Conservation (phyloP, 2,329 filamentous ascomycete genomes). For the Paecilomyces sp. region DNA sequence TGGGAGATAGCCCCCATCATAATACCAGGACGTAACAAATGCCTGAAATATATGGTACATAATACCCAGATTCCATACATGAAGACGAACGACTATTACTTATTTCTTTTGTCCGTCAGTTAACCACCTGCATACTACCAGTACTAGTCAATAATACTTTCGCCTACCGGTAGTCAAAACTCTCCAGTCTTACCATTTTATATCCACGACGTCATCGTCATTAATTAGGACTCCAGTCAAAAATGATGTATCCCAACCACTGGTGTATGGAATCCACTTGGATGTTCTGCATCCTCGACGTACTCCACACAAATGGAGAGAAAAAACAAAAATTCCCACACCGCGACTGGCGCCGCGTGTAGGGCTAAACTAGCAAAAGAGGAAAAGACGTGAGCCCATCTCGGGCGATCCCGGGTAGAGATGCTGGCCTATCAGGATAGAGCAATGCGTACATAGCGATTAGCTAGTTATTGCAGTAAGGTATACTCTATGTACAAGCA, state of each 20-base stretch:
- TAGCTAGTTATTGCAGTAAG: neutral
- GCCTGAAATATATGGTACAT: too few relatives aligned
- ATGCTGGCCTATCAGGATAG: neutral
- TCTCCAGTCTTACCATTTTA: neutral
- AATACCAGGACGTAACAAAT: too few relatives aligned
- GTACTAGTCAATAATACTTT: too few relatives aligned
- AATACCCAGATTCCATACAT: too few relatives aligned
- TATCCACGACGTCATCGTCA: neutral
- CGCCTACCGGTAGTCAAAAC: too few relatives aligned
- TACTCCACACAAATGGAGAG: neutral
- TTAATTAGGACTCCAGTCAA: neutral
- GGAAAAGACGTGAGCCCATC: neutral
- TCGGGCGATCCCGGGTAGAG: neutral
- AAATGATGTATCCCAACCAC: neutral
- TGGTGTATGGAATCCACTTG: neutral
- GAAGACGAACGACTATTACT: too few relatives aligned
- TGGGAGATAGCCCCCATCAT: too few relatives aligned
- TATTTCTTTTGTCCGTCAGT: too few relatives aligned
- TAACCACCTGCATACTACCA: too few relatives aligned
- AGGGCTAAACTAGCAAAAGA: neutral
- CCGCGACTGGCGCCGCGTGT: neutral
- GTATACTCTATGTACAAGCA: neutral
- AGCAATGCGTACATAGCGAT: neutral
- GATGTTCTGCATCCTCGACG: neutral
- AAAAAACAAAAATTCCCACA: neutral